phyloP scores from a whole-genome alignment of 768 basidiomycete genomes.

The Cantharellus cinnabarinus region DNA sequence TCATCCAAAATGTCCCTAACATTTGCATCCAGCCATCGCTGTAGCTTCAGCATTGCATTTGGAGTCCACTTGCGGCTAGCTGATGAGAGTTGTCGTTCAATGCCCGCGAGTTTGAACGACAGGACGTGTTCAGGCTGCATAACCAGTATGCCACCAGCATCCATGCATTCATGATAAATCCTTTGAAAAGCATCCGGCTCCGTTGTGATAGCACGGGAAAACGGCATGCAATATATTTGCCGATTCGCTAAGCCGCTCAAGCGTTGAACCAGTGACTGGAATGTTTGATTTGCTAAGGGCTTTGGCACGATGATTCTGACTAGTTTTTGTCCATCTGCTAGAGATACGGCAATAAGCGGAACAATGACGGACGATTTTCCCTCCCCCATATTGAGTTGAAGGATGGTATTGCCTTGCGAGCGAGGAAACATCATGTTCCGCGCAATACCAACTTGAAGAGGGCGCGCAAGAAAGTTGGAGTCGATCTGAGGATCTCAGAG shows the following conservation, averaged over 20 bases:
- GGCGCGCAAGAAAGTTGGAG: slow-evolving; percentile 23
- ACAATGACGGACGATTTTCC: slow-evolving; percentile 35
- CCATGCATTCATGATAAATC: slow-evolving; percentile 22
- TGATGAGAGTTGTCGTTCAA: slow-evolving; percentile 17
- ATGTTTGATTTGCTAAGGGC: slow-evolving; percentile 27
- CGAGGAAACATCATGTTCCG: slow-evolving; percentile 27
- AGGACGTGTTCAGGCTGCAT: slow-evolving; percentile 34
- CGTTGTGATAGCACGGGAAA: slow-evolving; percentile 21
- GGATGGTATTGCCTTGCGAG: slow-evolving; percentile 18
- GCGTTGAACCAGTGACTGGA: slow-evolving; percentile 24
- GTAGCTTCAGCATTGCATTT: neutral
- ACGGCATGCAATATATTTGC: slow-evolving; percentile 29
- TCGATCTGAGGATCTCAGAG: slow-evolving; percentile 20
- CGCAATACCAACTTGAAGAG: slow-evolving; percentile 24
- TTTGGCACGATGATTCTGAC: slow-evolving; percentile 32
- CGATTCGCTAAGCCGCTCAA: slow-evolving; percentile 27
- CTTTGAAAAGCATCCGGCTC: neutral
- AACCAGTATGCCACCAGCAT: slow-evolving; percentile 24
- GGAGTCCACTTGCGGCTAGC: neutral
- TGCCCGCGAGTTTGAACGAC: slow-evolving; percentile 28
- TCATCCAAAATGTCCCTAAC: slow-evolving; percentile 4
- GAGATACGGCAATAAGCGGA: slow-evolving; percentile 21
- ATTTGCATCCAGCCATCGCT: slow-evolving; percentile 11
- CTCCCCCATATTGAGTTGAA: slow-evolving; percentile 40
- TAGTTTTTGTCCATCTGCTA: slow-evolving; percentile 25